Base-by-base conservation (phyloP, 192 early-diverging fungal genomes). In the Backusella tuberculispora region DNA sequence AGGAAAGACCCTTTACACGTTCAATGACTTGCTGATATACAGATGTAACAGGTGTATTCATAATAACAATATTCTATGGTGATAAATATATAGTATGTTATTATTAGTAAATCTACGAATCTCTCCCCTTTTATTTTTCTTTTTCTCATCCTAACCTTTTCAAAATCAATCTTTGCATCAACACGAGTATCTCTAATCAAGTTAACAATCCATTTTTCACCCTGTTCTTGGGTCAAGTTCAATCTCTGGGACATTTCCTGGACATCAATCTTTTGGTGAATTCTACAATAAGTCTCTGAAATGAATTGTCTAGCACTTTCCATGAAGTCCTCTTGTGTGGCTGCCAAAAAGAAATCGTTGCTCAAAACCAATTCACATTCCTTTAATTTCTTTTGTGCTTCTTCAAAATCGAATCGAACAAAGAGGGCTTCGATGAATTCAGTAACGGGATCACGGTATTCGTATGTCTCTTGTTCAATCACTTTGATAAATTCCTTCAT, bases 171-270 rank as follows among this genome's bases (percentile, higher is more conserved):
- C 89, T 99, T 99, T 78, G 96, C 97, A 74, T 99, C 96, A 76
- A 98, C 95, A 77, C 95, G 88, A 21, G 96, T 96, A 74, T 97
- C 94, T 46, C 96, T 91, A 81, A 99, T 97, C 69, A 99, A 86
- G 86, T 99, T 95, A 47, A 96, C 96, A 63, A 99, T 96, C 96
- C 96, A 98, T 84, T 97, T 97, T 80, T 98, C 96, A 67, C 95
- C 96, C 78, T 93, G 92, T 76, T 95, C 95, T 80, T 91, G 88
- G 78, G 86, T 88, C 90, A 98, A 88, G 79, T 94, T 93, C 56
- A 99, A 86, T 64, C 88, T 92, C 76, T 91, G 89, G 66, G 91
- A 91, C 76, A 99, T 85, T 42, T 89, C 90, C 40, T 84, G 87
- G 79, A 98, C 91, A 83, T 97, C 93, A 73, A 99, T 97, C 85